Evolutionary conservation across 768 basidiomycete species (phyloP), one percentile per base, ranked within the genome.

Genomic region (Rhodotorula taiwanensis): DNA sequence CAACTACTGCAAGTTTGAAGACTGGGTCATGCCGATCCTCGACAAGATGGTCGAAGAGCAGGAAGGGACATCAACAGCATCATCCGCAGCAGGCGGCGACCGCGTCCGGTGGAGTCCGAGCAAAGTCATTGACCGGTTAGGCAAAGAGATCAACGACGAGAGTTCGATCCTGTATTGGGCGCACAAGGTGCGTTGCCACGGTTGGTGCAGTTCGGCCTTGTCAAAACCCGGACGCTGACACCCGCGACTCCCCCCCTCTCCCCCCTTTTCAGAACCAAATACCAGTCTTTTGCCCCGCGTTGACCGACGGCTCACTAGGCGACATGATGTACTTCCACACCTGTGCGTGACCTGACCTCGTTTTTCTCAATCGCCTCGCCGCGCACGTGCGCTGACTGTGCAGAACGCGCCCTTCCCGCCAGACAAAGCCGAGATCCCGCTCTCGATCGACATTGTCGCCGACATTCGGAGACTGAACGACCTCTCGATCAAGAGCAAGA

Each of bases 301-400:
- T 99, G 52, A 99, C 95, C 31, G 95, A 99, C 73, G 95, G 95
- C 16, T 98, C 95, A 0, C 81, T 99, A 60, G 95, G 95, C 60
- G 95, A 99, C 76, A 97, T 98, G 93, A 86, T 98, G 43, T 99
- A 97, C 77, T 98, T 98, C 75, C 95, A 98, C 77, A 93, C 92
- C 18, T 99, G 92, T 81, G 82, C 83, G 65, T 83, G 2, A 87
- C 86, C 16, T 20, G 10, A 3, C 4, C 43, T 10, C 50, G 25
- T 20, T 14, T 27, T n/a, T n/a, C n/a, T n/a, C n/a, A n/a, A n/a
- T n/a, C n/a, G n/a, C n/a, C n/a, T 18, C 43, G 6, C 10, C 23
- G 25, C 45, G 16, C 18, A 31, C 13, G 23, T 15, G 1, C 18
- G 18, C 39, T n/a, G n/a, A n/a, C n/a, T n/a, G n/a, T n/a, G n/a